Base-by-base conservation (phyloP, 2,329 filamentous ascomycete species). In the Fusarium staphyleae region DNA sequence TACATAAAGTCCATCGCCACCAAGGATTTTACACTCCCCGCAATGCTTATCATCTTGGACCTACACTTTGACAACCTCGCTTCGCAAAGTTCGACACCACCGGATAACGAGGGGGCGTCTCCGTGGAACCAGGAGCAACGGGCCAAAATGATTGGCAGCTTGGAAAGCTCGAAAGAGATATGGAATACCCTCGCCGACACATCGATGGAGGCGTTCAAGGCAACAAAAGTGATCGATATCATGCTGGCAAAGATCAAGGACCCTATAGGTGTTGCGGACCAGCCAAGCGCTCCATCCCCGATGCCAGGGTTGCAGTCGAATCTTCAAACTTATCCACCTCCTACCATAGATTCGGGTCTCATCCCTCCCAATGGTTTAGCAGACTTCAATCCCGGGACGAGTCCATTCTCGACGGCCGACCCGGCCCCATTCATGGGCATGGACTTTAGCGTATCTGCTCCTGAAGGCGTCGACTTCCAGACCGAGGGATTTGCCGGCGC, bases 201-300 rank as follows among this genome's bases (percentile, higher is more conserved):
- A 18, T 95, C 89, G 1, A 88, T 97, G 76, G 93, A 98, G 63
- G 91, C 93, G 0, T 93, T 87, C 76, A 98, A 98, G 75, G 93
- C 91, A 1, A 86, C 86, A 33, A 86, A 85, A 34, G 82, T 93
- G 18, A 78, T 98, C n/a, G 87, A 86, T 16, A 86, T 97, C 44
- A 92, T 98, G 84, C 76, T 98, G 36, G 81, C 86, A 26, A 95
- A 95, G 72, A 80, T 97, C 47, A 87, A 68, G 54, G 53, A 69
- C 30, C 66, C 70, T 3, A 22, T 55, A 11, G 41, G 33, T n/a
- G 59, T 45, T 2, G 49, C 52, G 10, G 39, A 52, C 10, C 46
- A 55, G 14, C 18, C 63, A 11, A 46, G 48, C 13, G 22, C 52
- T 5, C 60, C 58, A 24, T 48, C 63, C 15, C 59, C 65, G 7